Percentiles rank a stretch among this genome's conserved stretches.
Evolutionary conservation across 2,329 filamentous ascomycete species (phyloP).

Genomic region (Trichoderma asperellum): DNA sequence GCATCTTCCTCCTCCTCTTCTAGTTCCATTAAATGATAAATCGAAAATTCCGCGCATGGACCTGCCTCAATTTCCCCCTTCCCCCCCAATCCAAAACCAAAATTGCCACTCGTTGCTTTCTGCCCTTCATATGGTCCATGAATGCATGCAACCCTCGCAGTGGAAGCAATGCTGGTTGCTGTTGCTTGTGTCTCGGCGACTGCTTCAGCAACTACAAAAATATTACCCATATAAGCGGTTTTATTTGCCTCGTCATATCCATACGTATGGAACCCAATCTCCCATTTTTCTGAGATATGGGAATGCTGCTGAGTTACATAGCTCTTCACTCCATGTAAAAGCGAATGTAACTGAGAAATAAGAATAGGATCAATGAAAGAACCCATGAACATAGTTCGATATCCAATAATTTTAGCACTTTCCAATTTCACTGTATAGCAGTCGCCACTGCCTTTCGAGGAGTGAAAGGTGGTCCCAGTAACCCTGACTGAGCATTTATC

Average conservation of each 20-base stretch:
- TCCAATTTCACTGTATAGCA: neutral
- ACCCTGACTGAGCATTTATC: neutral
- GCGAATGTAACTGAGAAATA: neutral
- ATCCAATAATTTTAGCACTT: neutral
- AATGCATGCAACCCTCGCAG: constrained; percentile 39
- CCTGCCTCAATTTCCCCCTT: neutral
- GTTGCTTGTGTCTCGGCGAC: constrained; percentile 50
- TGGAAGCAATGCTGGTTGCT: constrained; percentile 44
- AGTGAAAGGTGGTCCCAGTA: neutral
- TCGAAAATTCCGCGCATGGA: neutral
- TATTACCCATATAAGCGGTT: neutral
- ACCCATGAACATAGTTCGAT: neutral
- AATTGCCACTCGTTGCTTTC: constrained; percentile 57
- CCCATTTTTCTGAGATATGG: constrained; percentile 31
- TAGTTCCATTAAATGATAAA: neutral
- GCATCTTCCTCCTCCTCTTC: neutral
- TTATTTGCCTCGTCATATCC: constrained; percentile 39
- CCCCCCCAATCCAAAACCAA: constrained; percentile 45
- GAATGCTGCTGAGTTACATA: constrained; percentile 38
- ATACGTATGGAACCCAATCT: constrained; percentile 48
- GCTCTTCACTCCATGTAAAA: neutral
- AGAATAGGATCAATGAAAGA: neutral
- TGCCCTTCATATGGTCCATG: constrained; percentile 55
- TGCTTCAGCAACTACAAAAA: constrained; percentile 47
- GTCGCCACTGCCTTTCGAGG: neutral